Evolutionary conservation across 306 rosid species (phyloP).

Genomic region (Carpinus viminea): DNA sequence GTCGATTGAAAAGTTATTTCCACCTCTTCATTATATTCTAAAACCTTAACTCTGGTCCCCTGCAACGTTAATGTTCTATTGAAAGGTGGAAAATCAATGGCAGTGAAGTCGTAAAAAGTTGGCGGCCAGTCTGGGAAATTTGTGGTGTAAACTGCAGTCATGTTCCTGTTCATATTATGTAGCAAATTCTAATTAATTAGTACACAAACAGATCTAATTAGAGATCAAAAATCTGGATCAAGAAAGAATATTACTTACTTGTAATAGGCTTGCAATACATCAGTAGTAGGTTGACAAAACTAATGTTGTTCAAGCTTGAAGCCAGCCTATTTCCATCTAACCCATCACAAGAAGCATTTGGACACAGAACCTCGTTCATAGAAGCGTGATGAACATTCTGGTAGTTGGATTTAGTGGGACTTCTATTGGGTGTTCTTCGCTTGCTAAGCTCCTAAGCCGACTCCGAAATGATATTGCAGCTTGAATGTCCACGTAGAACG

Average conservation of each 20-base stretch:
- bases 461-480: slow-evolving; percentile 18
- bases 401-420: slow-evolving; percentile 13
- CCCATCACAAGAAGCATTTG: slow-evolving; percentile 15
- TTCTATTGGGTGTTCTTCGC: slow-evolving; percentile 11
- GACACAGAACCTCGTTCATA: slow-evolving; percentile 10
- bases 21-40: slow-evolving; percentile 22
- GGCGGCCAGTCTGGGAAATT: slow-evolving; percentile 27
- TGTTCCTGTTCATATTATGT: neutral
- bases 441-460: slow-evolving; percentile 20
- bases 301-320: slow-evolving; percentile 31
- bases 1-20: slow-evolving; percentile 37
- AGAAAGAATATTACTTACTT: slow-evolving; percentile 2
- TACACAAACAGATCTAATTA: neutral
- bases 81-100: neutral
- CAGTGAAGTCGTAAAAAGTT: slow-evolving; percentile 10
- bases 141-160: slow-evolving; percentile 9
- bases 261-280: slow-evolving; percentile 29
- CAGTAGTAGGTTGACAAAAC: slow-evolving; percentile 12
- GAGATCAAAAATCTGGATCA: neutral
- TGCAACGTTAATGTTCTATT: neutral
- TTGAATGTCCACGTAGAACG: neutral
- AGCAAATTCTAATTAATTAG: neutral
- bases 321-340: neutral
- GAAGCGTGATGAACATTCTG: slow-evolving; percentile 13
- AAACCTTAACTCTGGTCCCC: slow-evolving; percentile 21